Conservation (phyloP, 2,329 filamentous ascomycete genomes). For the Arthrobotrys pseudoclavata region DNA sequence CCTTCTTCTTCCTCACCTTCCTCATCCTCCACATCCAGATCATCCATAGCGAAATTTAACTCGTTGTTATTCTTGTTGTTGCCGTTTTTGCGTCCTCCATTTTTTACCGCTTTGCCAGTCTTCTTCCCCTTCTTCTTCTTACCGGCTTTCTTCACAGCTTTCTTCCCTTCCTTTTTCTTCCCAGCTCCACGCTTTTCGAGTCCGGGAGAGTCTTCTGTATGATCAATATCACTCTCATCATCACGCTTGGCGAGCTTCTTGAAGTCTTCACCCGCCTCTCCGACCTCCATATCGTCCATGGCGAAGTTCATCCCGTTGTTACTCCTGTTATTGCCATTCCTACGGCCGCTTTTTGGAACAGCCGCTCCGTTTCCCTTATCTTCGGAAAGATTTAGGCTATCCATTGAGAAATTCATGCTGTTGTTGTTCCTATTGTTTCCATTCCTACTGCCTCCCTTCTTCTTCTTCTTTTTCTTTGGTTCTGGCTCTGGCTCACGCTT, state of each 20-base stretch:
- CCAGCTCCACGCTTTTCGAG: background rate
- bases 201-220: background rate
- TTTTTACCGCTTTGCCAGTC: background rate
- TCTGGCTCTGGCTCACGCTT: conserved; percentile 13
- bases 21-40: background rate
- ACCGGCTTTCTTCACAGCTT: background rate
- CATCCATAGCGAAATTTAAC: conserved; percentile 18
- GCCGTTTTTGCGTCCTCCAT: conserved; percentile 9
- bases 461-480: conserved; percentile 13
- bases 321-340: conserved; percentile 17
- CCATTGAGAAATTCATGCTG: conserved; percentile 21
- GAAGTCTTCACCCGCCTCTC: background rate
- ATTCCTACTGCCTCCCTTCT: conserved; percentile 17
- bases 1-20: background rate
- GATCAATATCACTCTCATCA: background rate
- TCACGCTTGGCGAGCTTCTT: background rate
- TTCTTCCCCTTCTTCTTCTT: conserved; percentile 14
- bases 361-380: too few species aligned
- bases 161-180: background rate
- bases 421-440: conserved; percentile 28
- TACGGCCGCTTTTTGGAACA: too few species aligned
- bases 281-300: background rate
- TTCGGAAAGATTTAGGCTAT: background rate
- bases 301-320: conserved; percentile 29
- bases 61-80: conserved; percentile 29